Percentiles rank a stretch among this genome's conserved stretches.
Conservation (phyloP, 176 grass and related monocot genomes). For the Lolium perenne region DNA sequence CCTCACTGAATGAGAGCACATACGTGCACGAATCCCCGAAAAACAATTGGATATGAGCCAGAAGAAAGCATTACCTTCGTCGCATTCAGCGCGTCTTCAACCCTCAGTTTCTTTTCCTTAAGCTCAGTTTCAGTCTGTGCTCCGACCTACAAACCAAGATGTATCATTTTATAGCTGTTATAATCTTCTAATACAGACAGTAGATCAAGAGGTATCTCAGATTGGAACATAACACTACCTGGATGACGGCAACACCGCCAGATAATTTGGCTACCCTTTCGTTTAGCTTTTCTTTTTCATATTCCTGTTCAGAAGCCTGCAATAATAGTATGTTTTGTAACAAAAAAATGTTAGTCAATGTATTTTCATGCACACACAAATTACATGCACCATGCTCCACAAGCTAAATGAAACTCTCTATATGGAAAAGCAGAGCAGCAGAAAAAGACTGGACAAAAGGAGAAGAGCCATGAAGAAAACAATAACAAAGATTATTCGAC, state of each 20-base stretch:
- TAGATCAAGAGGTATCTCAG: background rate
- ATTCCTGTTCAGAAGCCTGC: conserved; percentile 58
- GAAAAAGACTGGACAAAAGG: background rate
- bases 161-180: background rate
- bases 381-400: background rate
- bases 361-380: background rate
- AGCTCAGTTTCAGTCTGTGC: conserved; percentile 97
- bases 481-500: background rate
- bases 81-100: conserved; percentile 91
- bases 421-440: background rate
- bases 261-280: conserved; percentile 77
- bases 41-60: background rate
- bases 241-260: conserved; percentile 75
- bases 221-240: conserved; percentile 39
- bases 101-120: conserved; percentile 94
- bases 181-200: background rate
- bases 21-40: background rate
- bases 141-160: conserved; percentile 62
- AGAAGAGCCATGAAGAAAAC: conserved; percentile 3
- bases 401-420: background rate
- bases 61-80: conserved; percentile 65
- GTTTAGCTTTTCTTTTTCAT: conserved; percentile 75
- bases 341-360: background rate
- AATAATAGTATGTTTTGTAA: background rate
- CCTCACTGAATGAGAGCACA: background rate